Conservation (phyloP, 2,329 filamentous ascomycete species). For the Hypoxylon sp. region DNA sequence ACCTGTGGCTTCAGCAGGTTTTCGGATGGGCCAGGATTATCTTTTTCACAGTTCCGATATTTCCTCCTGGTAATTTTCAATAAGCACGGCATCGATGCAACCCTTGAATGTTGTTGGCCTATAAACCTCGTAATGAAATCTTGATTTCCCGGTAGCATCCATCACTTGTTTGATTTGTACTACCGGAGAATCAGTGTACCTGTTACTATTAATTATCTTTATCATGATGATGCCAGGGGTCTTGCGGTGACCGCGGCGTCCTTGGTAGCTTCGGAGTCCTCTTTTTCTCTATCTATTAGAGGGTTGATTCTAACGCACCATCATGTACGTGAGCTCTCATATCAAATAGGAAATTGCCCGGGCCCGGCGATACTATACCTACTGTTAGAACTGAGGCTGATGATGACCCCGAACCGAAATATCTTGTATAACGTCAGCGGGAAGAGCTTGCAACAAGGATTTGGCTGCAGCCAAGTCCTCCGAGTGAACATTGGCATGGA, state of each 20-base stretch:
- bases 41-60: conserved; percentile 14
- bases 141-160: neutral
- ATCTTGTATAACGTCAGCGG: conserved; percentile 22
- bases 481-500: neutral
- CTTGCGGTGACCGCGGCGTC: neutral
- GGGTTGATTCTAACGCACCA: neutral
- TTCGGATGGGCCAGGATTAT: conserved; percentile 9
- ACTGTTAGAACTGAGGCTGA: conserved; percentile 10
- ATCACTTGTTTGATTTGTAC: conserved; percentile 8
- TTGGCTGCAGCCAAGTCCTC: neutral
- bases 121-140: conserved; percentile 2
- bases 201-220: conserved; percentile 4
- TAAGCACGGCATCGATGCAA: neutral
- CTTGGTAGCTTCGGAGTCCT: neutral
- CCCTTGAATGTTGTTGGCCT: conserved; percentile 9
- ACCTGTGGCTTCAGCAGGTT: conserved; percentile 3
- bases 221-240: conserved; percentile 6
- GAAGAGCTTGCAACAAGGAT: conserved; percentile 4
- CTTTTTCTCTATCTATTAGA: neutral
- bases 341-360: neutral
- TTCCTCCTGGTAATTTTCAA: conserved; percentile 5
- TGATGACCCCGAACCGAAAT: conserved; percentile 4
- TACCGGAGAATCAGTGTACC: conserved; percentile 17
- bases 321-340: conserved; percentile 1
- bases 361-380: neutral